Base-by-base conservation (phyloP, 2,329 filamentous ascomycete species). In the Pleurostoma richardsiae region DNA sequence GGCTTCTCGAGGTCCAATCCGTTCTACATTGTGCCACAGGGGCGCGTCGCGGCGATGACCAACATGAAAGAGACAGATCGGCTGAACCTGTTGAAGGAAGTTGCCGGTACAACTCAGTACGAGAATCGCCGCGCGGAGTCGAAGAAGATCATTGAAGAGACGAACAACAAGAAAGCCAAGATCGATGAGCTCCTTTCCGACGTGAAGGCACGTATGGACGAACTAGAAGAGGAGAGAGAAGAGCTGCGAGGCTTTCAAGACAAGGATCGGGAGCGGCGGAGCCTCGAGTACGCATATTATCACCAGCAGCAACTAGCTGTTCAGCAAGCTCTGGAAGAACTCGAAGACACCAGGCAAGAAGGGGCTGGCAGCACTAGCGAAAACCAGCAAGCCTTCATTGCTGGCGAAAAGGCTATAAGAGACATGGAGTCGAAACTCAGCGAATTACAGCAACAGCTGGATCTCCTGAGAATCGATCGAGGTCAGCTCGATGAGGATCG, bases 31-130 rank as follows among this genome's bases (percentile, higher is more conserved):
- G 95, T 99, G 2, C 94, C 95, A 0, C 94, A 99, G 66, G 94
- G 94, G 45, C 90, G 94, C 61, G 91, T 99, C 50, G 97, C 94
- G 0, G 86, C 90, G 28, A 76, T 99, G 61, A 99, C 94, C 40
- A 99, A 97, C 65, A 99, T 99, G 94, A 96, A 96, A 67, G 94
- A 99, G 65, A 83, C 85, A 1, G 91, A 96, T 64, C 82, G 94
- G 44, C 71, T 99, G 52, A 91, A 87, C 55, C 73, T 99, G 49
- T 71, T 99, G 51, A 99, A 99, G 68, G 94, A 97, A 62, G 94
- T 99, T n/a, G 94, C 94, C 1, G 94, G 94, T 52, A 99, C 94
- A 6, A 90, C 96, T 59, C 90, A 96, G 40, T 99, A 99, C 68
- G 94, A 99, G 68, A 86, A 89, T 45, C 86, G 92, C 47, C 83